These are phyloP conservation scores for Coelastrella sp. DNA, from an alignment of 139 green algal genomes.

Conservation along the genomic window DNA sequence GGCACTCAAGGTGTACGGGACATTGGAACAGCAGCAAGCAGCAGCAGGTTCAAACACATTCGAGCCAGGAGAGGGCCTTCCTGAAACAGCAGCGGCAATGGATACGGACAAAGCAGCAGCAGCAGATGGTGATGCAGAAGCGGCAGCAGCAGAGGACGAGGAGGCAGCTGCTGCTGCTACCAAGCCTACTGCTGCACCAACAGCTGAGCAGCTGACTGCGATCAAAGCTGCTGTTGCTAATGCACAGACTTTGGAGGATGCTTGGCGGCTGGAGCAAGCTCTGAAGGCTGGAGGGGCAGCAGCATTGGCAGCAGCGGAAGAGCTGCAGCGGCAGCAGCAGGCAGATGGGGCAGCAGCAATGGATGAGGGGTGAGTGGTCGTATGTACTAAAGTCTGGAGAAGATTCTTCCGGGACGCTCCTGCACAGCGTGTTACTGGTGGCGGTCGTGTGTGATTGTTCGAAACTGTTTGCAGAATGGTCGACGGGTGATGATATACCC, in stretches of 20 bases:
- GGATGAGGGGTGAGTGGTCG: conserved; percentile 51
- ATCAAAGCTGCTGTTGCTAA: conserved; percentile 94
- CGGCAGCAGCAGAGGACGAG: conserved; percentile 3
- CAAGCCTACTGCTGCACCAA: conserved; percentile 66
- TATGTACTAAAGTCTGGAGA: too few species aligned
- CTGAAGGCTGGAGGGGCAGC: conserved; percentile 81
- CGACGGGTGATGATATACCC: too few species aligned
- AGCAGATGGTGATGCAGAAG: background rate
- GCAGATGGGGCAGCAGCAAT: conserved; percentile 35
- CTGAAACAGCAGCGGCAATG: conserved; percentile 44
- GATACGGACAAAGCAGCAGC: conserved; percentile 34
- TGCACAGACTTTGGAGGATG: conserved; percentile 92
- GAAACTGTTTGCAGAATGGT: too few species aligned
- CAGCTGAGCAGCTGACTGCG: conserved; percentile 82
- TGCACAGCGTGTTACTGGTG: too few species aligned
- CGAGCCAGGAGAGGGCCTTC: conserved; percentile 78
- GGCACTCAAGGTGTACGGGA: conserved; percentile 72
- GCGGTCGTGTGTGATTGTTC: too few species aligned
- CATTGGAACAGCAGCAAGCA: conserved; percentile 49
- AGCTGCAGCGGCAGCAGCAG: conserved; percentile 46
- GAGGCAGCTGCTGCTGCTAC: conserved; percentile 43
- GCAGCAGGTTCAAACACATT: conserved; percentile 73
- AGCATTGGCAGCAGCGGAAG: conserved; percentile 49
- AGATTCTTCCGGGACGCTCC: too few species aligned
- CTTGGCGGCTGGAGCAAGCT: conserved; percentile 84